Conservation (phyloP, 345 rosid species). For the Toxicodendron radicans region DNA sequence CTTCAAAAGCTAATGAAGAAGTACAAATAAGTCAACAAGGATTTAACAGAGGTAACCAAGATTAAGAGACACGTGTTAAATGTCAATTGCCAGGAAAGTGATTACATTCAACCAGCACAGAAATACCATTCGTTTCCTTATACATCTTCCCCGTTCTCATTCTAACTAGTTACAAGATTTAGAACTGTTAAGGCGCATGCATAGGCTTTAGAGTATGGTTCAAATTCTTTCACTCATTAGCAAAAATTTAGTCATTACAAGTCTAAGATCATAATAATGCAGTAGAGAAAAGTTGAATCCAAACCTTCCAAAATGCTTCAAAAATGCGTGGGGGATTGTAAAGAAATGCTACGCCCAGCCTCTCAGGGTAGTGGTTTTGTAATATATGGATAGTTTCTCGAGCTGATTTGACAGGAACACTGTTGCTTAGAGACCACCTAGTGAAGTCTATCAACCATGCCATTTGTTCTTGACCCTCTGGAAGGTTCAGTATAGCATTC, state of each 20-base stretch:
- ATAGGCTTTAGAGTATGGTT: neutral
- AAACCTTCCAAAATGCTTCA: constrained; percentile 98
- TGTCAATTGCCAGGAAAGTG: neutral
- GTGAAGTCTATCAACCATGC: constrained; percentile 94
- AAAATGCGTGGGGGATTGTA: constrained; percentile 93
- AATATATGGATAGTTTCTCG: constrained; percentile 68
- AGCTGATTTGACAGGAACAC: constrained; percentile 77
- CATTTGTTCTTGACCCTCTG: constrained; percentile 92
- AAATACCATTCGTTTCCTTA: neutral
- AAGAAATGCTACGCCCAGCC: constrained; percentile 83
- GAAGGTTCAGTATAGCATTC: constrained; percentile 87
- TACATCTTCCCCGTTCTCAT: neutral
- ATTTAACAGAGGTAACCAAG: neutral
- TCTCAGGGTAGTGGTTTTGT: constrained; percentile 94
- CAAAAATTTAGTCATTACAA: neutral
- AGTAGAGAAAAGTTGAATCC: constrained; percentile 13
- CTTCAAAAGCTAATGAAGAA: neutral
- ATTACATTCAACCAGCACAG: neutral
- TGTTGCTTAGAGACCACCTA: constrained; percentile 71
- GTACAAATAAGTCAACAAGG: neutral
- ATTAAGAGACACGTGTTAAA: neutral
- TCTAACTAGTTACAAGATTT: neutral
- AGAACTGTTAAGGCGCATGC: neutral
- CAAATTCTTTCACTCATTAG: neutral
- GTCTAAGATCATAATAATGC: neutral